A percentile compares a stretch with the other conserved stretches of the same genome.
These are phyloP conservation scores for Pilaira anomala DNA, from an alignment of 192 early-diverging fungal species.

Conservation along the genomic window DNA sequence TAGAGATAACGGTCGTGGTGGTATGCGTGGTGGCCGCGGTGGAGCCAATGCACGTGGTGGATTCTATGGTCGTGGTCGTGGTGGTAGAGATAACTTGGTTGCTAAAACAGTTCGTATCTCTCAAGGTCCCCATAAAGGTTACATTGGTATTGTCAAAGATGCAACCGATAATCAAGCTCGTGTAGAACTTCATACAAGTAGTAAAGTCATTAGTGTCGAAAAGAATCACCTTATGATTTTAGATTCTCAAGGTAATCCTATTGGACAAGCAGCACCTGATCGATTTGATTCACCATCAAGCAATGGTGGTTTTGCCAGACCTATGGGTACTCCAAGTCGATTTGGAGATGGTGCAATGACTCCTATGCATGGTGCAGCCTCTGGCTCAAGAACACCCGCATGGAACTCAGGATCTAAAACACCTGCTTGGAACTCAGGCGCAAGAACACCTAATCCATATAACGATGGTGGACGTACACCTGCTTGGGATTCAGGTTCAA, in stretches of 20 bases:
- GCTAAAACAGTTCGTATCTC: slow-evolving; percentile 80
- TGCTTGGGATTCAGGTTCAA: slow-evolving; percentile 60
- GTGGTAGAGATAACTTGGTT: slow-evolving; percentile 55
- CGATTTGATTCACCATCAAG: slow-evolving; percentile 25
- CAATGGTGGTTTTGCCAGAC: slow-evolving; percentile 21
- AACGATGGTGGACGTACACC: slow-evolving; percentile 45
- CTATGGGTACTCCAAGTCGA: slow-evolving; percentile 31
- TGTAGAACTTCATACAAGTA: slow-evolving; percentile 92
- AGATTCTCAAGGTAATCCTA: slow-evolving; percentile 51
- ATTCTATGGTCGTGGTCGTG: slow-evolving; percentile 51
- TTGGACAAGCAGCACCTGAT: slow-evolving; percentile 41
- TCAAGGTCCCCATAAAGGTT: slow-evolving; percentile 94
- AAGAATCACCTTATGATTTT: slow-evolving; percentile 70
- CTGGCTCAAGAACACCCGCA: slow-evolving; percentile 15
- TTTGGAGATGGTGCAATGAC: slow-evolving; percentile 46
- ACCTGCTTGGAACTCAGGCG: slow-evolving; percentile 51
- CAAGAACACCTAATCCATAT: slow-evolving; percentile 55
- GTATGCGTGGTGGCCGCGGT: slow-evolving; percentile 38
- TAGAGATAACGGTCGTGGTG: slow-evolving; percentile 15
- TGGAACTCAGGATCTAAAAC: slow-evolving; percentile 43
- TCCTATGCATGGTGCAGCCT: slow-evolving; percentile 35
- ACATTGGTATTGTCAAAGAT: slow-evolving; percentile 94
- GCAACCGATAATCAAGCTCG: slow-evolving; percentile 65
- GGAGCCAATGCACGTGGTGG: slow-evolving; percentile 49
- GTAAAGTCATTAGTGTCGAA: slow-evolving; percentile 74